Conservation (phyloP, 116 monocot genomes). For the Posidonia oceanica region DNA sequence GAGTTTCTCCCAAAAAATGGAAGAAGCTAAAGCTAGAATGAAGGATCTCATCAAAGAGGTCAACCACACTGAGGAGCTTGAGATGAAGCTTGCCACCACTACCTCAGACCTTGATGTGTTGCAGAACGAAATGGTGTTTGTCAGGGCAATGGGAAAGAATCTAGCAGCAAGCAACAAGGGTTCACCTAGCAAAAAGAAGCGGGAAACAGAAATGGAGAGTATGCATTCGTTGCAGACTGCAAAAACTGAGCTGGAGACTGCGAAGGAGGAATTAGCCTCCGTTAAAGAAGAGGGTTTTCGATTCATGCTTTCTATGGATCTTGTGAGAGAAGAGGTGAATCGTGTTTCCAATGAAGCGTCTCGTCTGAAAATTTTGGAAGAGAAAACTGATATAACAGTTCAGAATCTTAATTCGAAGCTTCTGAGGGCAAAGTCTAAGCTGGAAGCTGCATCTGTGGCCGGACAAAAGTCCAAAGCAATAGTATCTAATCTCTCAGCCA, state of each 20-base stretch:
- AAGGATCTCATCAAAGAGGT: constrained; percentile 22
- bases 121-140: constrained; percentile 52
- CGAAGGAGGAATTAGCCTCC: constrained; percentile 36
- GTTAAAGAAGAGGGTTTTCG: constrained; percentile 57
- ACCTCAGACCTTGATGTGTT: constrained; percentile 39
- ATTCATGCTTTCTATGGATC: constrained; percentile 66
- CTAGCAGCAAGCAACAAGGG: neutral
- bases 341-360: constrained; percentile 20
- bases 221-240: constrained; percentile 1
- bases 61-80: constrained; percentile 22
- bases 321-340: constrained; percentile 31
- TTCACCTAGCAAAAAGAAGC: neutral
- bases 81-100: constrained; percentile 39
- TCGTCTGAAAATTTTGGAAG: constrained; percentile 27
- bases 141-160: constrained; percentile 45
- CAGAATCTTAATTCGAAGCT: constrained; percentile 51
- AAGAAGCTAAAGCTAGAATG: constrained; percentile 23
- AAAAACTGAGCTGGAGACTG: constrained; percentile 25
- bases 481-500: constrained; percentile 26
- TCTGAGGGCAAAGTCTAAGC: constrained; percentile 41
- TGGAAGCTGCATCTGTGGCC: constrained; percentile 26
- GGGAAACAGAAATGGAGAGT: constrained; percentile 1
- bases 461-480: constrained; percentile 38
- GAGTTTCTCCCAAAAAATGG: constrained; percentile 24
- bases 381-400: constrained; percentile 36